phyloP scores from a whole-genome alignment of 75 land plant species.

The Selaginella moellendorffii region DNA sequence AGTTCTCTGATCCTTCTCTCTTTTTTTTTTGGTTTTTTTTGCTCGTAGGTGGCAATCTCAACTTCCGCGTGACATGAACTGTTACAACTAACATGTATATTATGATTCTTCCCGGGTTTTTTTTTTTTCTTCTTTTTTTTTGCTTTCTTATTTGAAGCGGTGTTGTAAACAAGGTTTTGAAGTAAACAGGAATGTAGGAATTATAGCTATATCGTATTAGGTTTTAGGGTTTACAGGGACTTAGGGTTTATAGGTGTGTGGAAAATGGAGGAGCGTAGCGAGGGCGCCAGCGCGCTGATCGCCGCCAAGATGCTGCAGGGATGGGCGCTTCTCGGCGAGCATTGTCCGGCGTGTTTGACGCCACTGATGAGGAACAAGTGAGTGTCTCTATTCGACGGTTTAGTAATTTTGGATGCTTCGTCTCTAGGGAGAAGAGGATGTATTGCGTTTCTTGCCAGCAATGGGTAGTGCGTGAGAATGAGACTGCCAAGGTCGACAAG shows the following conservation, averaged over 20 bases:
- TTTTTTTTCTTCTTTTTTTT: not conserved
- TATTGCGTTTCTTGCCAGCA: conserved; percentile 29
- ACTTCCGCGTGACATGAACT: not conserved
- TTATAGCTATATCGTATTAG: no score
- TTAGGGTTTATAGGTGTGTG: no score
- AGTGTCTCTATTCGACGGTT: not conserved
- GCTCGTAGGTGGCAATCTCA: not conserved
- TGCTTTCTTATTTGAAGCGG: not conserved
- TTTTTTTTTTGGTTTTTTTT: not conserved
- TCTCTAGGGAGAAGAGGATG: conserved; percentile 17
- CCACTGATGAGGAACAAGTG: conserved; percentile 35
- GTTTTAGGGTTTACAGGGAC: no score
- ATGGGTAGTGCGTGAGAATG: conserved; percentile 24
- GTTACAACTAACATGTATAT: not conserved
- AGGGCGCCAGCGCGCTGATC: conserved; percentile 28
- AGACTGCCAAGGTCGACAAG: conserved; percentile 7
- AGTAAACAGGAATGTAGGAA: no score
- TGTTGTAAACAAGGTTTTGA: no score
- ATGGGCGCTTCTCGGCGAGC: conserved; percentile 29
- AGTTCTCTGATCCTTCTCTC: not conserved
- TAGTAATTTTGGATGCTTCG: not conserved
- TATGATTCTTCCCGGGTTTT: not conserved
- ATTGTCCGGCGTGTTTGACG: conserved; percentile 31
- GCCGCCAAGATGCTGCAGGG: conserved; percentile 35
- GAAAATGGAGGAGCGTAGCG: no score